Evolutionary conservation across 306 rosid species (phyloP), one percentile per base, ranked within the genome.

Genomic region (Sechiopsis laciniata): DNA sequence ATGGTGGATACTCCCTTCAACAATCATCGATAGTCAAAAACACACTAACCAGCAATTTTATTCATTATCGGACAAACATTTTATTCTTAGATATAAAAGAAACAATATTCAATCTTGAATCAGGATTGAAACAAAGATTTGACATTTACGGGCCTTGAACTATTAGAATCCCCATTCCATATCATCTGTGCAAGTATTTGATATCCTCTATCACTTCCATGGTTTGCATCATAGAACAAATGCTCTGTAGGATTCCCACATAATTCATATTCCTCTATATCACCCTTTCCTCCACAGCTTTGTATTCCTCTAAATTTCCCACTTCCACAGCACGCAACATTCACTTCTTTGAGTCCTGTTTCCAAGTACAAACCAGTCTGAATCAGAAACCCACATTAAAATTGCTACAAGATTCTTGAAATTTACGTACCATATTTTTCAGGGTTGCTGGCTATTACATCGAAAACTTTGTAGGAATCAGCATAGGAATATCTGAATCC

Each of bases 271-370:
- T 82, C 81, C 42, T 54, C 12, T 10, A 66, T 63, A 0, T 75
- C 78, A 40, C 81, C 79, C 82, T 66, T 85, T 42, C 95, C 87
- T 20, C 97, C 95, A 42, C 96, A 90, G 57, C 78, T 90, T 8
- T 32, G 24, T 60, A 75, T 82, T 54, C 87, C 90, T 81, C 89
- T 83, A 64, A 69, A 82, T 7, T 68, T 76, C 0, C 95, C 92
- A 32, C 81, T 72, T 15, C 96, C 96, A 59, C 95, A 88, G 13
- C 95, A 87, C 20, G 84, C 92, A 7, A 0, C 35, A 40, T 76
- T 82, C 19, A 80, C 90, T 66, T 81, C 89, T 64, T 81, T 63
- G 51, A 87, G 78, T 62, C 89, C 90, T 87, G 75, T 19, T 65
- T 40, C 6, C 7, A 58, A 22, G 0, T 9, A 26, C 10, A 56